A percentile compares a stretch with the other conserved stretches of the same genome.
Evolutionary conservation across 2,329 filamentous ascomycete genomes (phyloP).

Genomic region (Fusarium chaquense): DNA sequence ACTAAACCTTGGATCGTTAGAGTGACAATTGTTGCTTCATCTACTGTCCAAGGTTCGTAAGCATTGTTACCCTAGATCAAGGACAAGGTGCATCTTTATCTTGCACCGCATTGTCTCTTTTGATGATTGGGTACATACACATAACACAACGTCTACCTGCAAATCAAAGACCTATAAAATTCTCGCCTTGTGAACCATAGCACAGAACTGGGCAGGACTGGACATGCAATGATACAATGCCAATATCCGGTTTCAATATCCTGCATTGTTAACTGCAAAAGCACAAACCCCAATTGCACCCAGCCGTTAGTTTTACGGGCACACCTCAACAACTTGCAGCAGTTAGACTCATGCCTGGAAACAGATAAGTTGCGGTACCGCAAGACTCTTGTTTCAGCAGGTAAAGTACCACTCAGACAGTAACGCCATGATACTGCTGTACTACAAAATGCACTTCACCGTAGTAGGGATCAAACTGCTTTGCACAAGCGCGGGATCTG

Average conservation of each 20-base stretch:
- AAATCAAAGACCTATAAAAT: not conserved
- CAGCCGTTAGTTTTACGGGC: conserved; percentile 3
- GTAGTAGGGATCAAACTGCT: conserved; percentile 5
- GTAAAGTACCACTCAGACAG: conserved; percentile 9
- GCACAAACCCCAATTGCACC: not conserved
- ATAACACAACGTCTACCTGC: not conserved
- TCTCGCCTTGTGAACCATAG: not conserved
- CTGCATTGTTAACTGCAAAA: conserved; percentile 3
- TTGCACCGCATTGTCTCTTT: conserved; percentile 28
- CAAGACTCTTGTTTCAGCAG: conserved; percentile 18
- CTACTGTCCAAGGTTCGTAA: conserved; percentile 31
- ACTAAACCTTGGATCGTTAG: not conserved
- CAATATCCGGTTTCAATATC: conserved; percentile 16
- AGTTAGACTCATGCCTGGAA: not conserved
- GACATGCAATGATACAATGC: conserved; percentile 12
- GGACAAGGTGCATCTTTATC: conserved; percentile 26
- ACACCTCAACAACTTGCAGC: not conserved
- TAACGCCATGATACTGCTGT: conserved; percentile 12
- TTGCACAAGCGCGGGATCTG: conserved; percentile 28
- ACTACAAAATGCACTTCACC: not conserved
- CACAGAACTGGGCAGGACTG: not conserved
- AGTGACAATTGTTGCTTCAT: conserved; percentile 29
- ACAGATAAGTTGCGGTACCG: not conserved
- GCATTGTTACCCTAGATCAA: conserved; percentile 33
- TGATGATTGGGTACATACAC: not conserved